phyloP scores from a whole-genome alignment of 2,329 filamentous ascomycete species.

The Neofusicoccum ribis region DNA sequence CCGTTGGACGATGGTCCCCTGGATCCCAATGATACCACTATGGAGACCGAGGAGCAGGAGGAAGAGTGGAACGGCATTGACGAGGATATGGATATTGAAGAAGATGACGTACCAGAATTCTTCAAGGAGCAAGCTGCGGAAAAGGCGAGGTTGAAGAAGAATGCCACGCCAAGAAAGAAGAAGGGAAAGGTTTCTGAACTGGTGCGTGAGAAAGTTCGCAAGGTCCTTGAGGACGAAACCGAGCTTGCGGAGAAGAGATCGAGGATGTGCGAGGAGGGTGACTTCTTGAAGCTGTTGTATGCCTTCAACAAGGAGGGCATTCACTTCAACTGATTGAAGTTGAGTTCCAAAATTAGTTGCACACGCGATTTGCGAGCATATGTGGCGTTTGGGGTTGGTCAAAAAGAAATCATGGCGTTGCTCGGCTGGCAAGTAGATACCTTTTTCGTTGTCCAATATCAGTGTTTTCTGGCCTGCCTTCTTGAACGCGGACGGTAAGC shows the following conservation, averaged over 20 bases:
- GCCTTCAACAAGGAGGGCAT: conserved; percentile 92
- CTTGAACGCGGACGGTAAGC: not conserved
- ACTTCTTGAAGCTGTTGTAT: conserved; percentile 79
- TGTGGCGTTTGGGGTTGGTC: not conserved
- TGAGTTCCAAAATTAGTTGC: conserved; percentile 72
- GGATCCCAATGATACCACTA: conserved; percentile 46
- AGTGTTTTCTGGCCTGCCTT: not conserved
- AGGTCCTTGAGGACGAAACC: conserved; percentile 79
- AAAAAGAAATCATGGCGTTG: not conserved
- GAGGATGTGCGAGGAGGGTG: conserved; percentile 86
- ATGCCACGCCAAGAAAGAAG: conserved; percentile 62
- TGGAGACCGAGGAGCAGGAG: conserved; percentile 50
- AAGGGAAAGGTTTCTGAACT: conserved; percentile 79
- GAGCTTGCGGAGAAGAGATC: conserved; percentile 78
- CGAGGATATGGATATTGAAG: conserved; percentile 58
- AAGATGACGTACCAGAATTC: conserved; percentile 73
- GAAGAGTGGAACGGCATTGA: conserved; percentile 52
- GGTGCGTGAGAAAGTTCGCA: conserved; percentile 82
- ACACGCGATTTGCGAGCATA: conserved; percentile 56
- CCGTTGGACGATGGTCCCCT: conserved; percentile 64
- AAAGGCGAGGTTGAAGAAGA: conserved; percentile 55
- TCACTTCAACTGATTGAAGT: conserved; percentile 68
- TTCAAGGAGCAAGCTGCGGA: conserved; percentile 67
- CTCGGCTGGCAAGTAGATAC: conserved; percentile 11
- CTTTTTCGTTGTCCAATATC: not conserved